A percentile compares a stretch with the other conserved stretches of the same genome.
phyloP scores from a whole-genome alignment of 257 asterid species.

The Salvia miltiorrhiza region DNA sequence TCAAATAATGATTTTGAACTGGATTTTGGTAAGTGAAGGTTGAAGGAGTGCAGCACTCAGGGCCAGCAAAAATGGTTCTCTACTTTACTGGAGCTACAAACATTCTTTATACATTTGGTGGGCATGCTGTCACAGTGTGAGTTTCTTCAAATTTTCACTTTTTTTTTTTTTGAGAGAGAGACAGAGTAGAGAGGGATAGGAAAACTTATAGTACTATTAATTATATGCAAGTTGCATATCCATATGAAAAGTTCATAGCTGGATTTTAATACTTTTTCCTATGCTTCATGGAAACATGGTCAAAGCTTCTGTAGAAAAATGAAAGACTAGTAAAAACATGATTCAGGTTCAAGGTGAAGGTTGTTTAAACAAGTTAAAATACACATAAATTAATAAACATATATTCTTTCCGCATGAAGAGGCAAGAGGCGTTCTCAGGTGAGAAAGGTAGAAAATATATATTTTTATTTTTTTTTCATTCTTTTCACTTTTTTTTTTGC shows the following conservation, averaged over 20 bases:
- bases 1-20: neutral
- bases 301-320: neutral
- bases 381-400: too few species aligned
- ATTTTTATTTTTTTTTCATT: too few species aligned
- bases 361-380: too few species aligned
- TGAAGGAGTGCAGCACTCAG: constrained; percentile 80
- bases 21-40: constrained; percentile 35
- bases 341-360: too few species aligned
- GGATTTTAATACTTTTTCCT: constrained; percentile 16
- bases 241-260: constrained; percentile 20
- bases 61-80: constrained; percentile 74
- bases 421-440: too few species aligned
- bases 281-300: constrained; percentile 40
- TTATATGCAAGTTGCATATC: neutral
- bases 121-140: constrained; percentile 92
- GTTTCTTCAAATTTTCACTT: constrained; percentile 11
- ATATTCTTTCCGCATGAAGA: too few species aligned
- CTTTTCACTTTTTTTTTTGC: too few species aligned
- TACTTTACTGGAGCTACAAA: constrained; percentile 92
- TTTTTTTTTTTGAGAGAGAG: neutral
- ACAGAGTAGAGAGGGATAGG: neutral
- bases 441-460: too few species aligned
- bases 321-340: too few species aligned
- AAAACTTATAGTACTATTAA: neutral
- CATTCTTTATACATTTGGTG: constrained; percentile 89